A percentile compares a stretch with the other conserved stretches of the same genome.
These are phyloP conservation scores for Citeromyces hawaiiensis DNA, from an alignment of 1,139 yeast species.

Conservation along the genomic window DNA sequence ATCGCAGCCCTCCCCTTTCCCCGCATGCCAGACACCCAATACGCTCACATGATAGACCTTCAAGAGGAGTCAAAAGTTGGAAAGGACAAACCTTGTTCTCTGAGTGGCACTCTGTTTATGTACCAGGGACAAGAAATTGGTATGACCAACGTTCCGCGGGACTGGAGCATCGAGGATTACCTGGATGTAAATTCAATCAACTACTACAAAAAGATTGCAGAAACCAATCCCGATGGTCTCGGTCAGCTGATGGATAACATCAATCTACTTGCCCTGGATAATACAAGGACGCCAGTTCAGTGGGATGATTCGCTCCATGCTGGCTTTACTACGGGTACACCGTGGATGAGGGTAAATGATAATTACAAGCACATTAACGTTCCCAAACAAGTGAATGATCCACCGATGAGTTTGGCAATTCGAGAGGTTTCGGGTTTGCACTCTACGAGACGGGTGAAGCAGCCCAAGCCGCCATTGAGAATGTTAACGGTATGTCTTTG, in stretches of 20 bases:
- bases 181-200: constrained; percentile 34
- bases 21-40: constrained; percentile 87
- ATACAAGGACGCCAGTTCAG: constrained; percentile 47
- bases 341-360: constrained; percentile 45
- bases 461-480: constrained; percentile 91
- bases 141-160: constrained; percentile 31
- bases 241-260: constrained; percentile 20
- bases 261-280: constrained; percentile 32
- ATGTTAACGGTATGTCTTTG: constrained; percentile 96
- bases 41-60: constrained; percentile 75
- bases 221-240: constrained; percentile 19
- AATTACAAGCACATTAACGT: constrained; percentile 36
- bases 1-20: constrained; percentile 83
- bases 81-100: constrained; percentile 33
- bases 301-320: constrained; percentile 32
- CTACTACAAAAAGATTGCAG: constrained; percentile 24
- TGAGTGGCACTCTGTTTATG: constrained; percentile 42
- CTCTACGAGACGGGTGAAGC: constrained; percentile 92
- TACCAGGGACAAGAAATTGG: constrained; percentile 55
- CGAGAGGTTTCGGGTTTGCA: constrained; percentile 96
- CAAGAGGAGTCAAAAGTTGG: constrained; percentile 72
- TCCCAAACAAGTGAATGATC: constrained; percentile 29
- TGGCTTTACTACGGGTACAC: constrained; percentile 33
- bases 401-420: constrained; percentile 76
- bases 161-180: constrained; percentile 37